Conservation (phyloP, 805 yeast genomes). For the Starmerella floris region DNA sequence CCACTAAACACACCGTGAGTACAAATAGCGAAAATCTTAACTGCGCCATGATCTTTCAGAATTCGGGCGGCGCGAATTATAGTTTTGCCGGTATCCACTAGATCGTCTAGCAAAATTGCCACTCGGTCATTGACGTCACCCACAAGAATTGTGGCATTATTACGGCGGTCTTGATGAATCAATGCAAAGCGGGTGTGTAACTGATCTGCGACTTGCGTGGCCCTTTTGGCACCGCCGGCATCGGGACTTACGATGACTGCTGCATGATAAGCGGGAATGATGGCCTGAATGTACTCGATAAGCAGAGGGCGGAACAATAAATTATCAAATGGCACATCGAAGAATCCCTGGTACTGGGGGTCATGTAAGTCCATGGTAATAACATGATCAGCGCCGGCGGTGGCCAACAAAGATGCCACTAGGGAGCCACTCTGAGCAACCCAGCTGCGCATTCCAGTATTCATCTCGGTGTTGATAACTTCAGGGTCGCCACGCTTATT, state of each 20-base stretch:
- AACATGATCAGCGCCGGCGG: conserved; percentile 93
- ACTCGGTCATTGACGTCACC: conserved; percentile 82
- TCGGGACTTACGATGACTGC: conserved; percentile 94
- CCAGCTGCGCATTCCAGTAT: conserved; percentile 77
- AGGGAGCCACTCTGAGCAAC: conserved; percentile 89
- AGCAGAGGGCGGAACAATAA: conserved; percentile 76
- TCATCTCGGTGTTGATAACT: conserved; percentile 29
- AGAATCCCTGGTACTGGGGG: conserved; percentile 95
- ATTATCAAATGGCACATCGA: conserved; percentile 92
- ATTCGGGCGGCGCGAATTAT: conserved; percentile 84
- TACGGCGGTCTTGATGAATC: conserved; percentile 67
- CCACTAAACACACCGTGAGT: conserved; percentile 93
- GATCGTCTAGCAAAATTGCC: conserved; percentile 85
- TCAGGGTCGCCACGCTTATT: background rate
- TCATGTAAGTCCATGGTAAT: conserved; percentile 98
- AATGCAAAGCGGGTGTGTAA: conserved; percentile 81
- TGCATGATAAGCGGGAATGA: conserved; percentile 65
- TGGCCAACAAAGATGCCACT: conserved; percentile 70
- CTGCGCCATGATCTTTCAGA: conserved; percentile 86
- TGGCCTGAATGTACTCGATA: conserved; percentile 66
- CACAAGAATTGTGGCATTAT: conserved; percentile 77
- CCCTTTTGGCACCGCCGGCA: conserved; percentile 98
- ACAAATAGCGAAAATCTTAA: conserved; percentile 67
- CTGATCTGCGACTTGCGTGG: conserved; percentile 85
- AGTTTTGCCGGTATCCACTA: conserved; percentile 87